phyloP scores from a whole-genome alignment of 169 alveolate genomes.

The Cryptosporidium canis region DNA sequence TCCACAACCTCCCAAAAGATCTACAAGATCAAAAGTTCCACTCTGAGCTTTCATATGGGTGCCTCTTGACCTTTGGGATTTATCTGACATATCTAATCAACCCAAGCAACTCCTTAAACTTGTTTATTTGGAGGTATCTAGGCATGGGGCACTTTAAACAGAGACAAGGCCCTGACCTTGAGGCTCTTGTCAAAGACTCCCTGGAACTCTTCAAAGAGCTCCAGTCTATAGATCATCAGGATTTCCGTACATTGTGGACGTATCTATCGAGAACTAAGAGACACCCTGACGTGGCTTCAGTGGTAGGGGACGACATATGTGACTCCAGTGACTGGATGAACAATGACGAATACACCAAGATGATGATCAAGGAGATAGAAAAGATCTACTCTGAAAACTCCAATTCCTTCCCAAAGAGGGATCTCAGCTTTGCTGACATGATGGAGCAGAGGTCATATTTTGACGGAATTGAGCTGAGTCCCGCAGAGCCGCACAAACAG shows the following conservation, averaged over 20 bases:
- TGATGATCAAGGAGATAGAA: conserved; percentile 17
- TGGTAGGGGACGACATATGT: background rate
- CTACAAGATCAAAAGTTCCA: background rate
- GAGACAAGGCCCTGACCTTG: background rate
- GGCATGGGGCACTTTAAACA: background rate
- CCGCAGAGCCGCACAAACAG: background rate
- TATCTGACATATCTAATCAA: conserved; percentile 11
- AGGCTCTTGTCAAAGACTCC: background rate
- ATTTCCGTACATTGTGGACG: conserved; percentile 29
- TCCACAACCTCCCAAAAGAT: background rate
- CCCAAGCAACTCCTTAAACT: background rate
- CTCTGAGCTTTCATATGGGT: conserved; percentile 16
- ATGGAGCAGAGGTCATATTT: conserved; percentile 24
- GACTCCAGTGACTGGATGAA: conserved; percentile 40
- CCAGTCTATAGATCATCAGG: background rate
- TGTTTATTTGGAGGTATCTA: conserved; percentile 18
- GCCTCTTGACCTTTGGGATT: conserved; percentile 17
- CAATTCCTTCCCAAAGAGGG: background rate
- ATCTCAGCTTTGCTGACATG: background rate
- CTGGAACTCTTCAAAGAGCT: background rate
- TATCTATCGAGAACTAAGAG: background rate
- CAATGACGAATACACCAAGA: conserved; percentile 20
- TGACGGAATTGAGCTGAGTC: conserved; percentile 1
- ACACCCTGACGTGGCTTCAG: background rate
- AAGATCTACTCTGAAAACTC: background rate